Evolutionary conservation across 225 moss, liverwort and hornwort genomes (phyloP).

Genomic region (Antitrichia curtipendula): DNA sequence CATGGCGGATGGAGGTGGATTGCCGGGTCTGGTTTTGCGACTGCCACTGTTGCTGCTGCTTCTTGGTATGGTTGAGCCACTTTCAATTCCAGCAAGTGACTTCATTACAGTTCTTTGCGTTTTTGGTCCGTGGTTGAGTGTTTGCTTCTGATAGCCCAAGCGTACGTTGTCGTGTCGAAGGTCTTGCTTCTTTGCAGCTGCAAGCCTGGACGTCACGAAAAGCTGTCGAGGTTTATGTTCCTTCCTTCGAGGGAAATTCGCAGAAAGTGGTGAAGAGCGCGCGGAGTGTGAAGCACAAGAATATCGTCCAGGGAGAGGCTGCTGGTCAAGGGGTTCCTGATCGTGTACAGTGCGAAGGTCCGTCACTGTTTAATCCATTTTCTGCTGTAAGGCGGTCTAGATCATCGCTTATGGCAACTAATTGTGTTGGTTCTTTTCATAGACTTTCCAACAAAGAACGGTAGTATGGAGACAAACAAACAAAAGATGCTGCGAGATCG

Average conservation of each 20-base stretch:
- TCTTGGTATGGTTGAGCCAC: not conserved
- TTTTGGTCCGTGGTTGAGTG: not conserved
- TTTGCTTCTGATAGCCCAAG: not conserved
- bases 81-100: not conserved
- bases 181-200: conserved; percentile 15
- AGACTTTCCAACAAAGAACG: not conserved
- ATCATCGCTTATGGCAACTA: not conserved
- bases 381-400: not conserved
- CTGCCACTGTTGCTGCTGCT: conserved; percentile 1
- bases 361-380: not conserved
- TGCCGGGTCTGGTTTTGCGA: not conserved
- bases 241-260: not conserved
- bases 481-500: not conserved
- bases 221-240: not conserved
- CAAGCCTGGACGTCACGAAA: conserved; percentile 1
- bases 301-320: conserved; percentile 13
- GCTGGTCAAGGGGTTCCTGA: conserved; percentile 18
- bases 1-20: conserved; percentile 1
- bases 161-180: not conserved
- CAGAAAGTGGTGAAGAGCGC: not conserved
- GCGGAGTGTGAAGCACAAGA: conserved; percentile 4
- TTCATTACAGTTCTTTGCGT: not conserved
- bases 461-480: not conserved
- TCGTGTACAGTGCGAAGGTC: conserved; percentile 32
- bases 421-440: not conserved